phyloP scores from a whole-genome alignment of 305 asterid genomes.

The Plantago coronopus region DNA sequence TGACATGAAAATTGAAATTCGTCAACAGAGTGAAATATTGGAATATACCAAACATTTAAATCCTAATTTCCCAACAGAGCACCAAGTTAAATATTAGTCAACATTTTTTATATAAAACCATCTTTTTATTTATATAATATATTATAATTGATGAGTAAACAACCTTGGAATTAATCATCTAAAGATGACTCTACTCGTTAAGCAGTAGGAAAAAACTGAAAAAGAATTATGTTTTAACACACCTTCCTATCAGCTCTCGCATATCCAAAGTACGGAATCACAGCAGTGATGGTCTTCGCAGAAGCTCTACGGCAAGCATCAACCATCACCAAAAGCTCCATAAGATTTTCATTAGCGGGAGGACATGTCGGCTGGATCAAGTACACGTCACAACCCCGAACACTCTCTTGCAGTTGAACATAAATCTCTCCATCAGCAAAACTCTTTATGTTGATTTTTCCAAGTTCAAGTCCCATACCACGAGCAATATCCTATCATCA shows the following conservation, averaged over 20 bases:
- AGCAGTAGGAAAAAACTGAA: slow-evolving; percentile 13
- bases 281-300: slow-evolving; percentile 81
- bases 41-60: slow-evolving; percentile 4
- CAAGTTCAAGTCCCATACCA: slow-evolving; percentile 85
- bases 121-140: no score
- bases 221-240: neutral
- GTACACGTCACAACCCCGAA: slow-evolving; percentile 85
- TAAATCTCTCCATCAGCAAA: slow-evolving; percentile 94
- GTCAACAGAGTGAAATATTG: slow-evolving; percentile 7
- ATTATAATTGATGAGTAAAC: neutral
- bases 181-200: slow-evolving; percentile 3
- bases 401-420: slow-evolving; percentile 92
- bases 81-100: no score
- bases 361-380: slow-evolving; percentile 83
- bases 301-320: slow-evolving; percentile 97
- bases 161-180: neutral
- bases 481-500: slow-evolving; percentile 72
- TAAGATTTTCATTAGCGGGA: slow-evolving; percentile 84
- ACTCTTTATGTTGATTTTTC: slow-evolving; percentile 54
- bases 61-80: neutral
- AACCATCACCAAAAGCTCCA: slow-evolving; percentile 87
- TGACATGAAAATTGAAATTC: slow-evolving; percentile 19
- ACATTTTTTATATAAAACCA: no score
- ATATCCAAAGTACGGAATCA: slow-evolving; percentile 88
- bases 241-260: slow-evolving; percentile 95